phyloP scores from a whole-genome alignment of 192 early-diverging fungal species.

The Obelidium mucronatum region DNA sequence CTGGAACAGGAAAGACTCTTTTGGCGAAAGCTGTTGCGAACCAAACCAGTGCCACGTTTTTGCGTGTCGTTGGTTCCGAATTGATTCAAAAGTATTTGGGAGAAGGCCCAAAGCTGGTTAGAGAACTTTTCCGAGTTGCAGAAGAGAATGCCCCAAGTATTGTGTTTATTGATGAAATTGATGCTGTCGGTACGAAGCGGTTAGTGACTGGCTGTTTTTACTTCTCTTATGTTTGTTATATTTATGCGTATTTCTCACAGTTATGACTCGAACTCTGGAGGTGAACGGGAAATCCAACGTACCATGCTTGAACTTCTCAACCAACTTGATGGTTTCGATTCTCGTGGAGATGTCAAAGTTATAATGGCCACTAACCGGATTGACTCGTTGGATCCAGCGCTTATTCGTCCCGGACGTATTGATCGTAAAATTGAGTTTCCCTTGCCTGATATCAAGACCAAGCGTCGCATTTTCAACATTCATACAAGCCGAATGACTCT shows the following conservation, averaged over 20 bases:
- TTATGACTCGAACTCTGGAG: conserved; percentile 98
- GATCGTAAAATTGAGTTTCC: conserved; percentile 99
- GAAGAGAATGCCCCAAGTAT: conserved; percentile 97
- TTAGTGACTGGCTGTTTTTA: too few relatives aligned
- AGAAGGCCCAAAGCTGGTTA: conserved; percentile 96
- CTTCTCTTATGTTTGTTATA: neutral
- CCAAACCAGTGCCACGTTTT: conserved; percentile 95
- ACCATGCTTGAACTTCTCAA: conserved; percentile 96
- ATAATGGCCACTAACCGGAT: conserved; percentile 99
- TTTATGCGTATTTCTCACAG: conserved; percentile 42
- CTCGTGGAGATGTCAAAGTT: conserved; percentile 97
- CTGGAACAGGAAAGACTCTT: conserved; percentile 98
- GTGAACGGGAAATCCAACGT: conserved; percentile 98
- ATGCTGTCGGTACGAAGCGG: conserved; percentile 95
- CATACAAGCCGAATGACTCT: conserved; percentile 97
- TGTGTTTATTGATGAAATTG: conserved; percentile 99
- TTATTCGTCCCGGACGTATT: conserved; percentile 94
- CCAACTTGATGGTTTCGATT: conserved; percentile 99
- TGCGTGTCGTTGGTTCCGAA: conserved; percentile 97
- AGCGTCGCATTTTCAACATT: conserved; percentile 96
- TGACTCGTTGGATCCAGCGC: conserved; percentile 95
- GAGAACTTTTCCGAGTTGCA: conserved; percentile 96
- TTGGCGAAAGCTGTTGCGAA: conserved; percentile 99
- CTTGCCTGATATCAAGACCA: conserved; percentile 95
- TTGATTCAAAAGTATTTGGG: conserved; percentile 99